Evolutionary conservation across 2,329 filamentous ascomycete genomes (phyloP).

Genomic region (Arthrobotrys musiformis): DNA sequence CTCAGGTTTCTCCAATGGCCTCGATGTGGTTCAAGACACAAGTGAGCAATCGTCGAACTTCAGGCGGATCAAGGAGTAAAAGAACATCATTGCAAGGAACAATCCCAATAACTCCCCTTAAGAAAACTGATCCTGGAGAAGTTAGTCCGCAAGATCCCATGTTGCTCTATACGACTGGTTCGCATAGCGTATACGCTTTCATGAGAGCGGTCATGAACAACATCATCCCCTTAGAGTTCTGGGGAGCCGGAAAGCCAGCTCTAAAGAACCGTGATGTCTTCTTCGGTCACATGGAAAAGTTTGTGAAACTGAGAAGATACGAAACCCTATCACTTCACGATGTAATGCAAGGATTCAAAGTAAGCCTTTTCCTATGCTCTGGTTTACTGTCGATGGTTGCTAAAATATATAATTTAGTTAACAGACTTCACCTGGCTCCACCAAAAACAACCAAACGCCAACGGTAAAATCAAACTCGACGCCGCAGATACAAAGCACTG

Average conservation of each 20-base stretch:
- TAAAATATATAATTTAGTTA: constrained; percentile 66
- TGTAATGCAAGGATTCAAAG: constrained; percentile 79
- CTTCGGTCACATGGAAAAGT: constrained; percentile 77
- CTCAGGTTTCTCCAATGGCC: constrained; percentile 21
- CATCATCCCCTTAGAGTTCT: constrained; percentile 79
- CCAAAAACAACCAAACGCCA: constrained; percentile 61
- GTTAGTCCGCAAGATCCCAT: constrained; percentile 19
- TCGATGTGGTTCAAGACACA: constrained; percentile 58
- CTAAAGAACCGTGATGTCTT: constrained; percentile 72
- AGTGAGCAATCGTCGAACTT: constrained; percentile 14
- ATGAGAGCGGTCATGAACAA: constrained; percentile 79
- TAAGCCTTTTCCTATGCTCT: constrained; percentile 62
- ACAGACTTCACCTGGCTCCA: constrained; percentile 78
- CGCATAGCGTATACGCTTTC: constrained; percentile 68
- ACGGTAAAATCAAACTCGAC: constrained; percentile 69
- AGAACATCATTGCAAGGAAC: constrained; percentile 9
- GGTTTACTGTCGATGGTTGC: constrained; percentile 32
- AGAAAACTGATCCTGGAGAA: background rate
- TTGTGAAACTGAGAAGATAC: constrained; percentile 80
- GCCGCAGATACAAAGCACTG: constrained; percentile 79
- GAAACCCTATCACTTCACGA: constrained; percentile 84
- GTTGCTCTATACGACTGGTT: constrained; percentile 18
- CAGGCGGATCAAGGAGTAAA: background rate
- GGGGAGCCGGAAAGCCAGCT: constrained; percentile 71
- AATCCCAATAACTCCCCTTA: background rate